phyloP scores from a whole-genome alignment of 805 yeast genomes.

The Suhomyces pyralidae region DNA sequence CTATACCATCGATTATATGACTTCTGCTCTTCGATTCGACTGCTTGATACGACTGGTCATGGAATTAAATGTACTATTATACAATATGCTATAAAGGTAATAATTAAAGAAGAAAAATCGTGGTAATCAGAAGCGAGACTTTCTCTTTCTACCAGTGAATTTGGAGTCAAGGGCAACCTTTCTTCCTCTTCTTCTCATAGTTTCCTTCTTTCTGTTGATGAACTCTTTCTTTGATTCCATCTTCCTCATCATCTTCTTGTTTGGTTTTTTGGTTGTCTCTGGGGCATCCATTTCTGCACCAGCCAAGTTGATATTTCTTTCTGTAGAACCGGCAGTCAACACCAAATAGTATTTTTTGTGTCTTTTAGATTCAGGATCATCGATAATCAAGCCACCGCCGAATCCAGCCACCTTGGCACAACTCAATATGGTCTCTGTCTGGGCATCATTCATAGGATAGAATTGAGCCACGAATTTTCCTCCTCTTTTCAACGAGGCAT shows the following conservation, averaged over 20 bases:
- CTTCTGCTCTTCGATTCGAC: no score
- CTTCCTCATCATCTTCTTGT: slow-evolving; percentile 49
- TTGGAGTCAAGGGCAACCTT: slow-evolving; percentile 85
- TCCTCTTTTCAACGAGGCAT: slow-evolving; percentile 83
- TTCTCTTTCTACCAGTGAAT: slow-evolving; percentile 77
- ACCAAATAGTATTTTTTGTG: slow-evolving; percentile 90
- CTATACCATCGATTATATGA: background rate
- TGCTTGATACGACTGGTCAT: background rate
- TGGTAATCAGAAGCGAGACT: slow-evolving; percentile 33
- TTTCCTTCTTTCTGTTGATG: slow-evolving; percentile 86
- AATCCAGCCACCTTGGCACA: slow-evolving; percentile 95
- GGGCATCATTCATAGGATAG: slow-evolving; percentile 88
- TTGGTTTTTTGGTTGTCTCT: slow-evolving; percentile 37
- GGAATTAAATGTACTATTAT: background rate
- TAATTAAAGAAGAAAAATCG: background rate
- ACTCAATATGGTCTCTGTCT: slow-evolving; percentile 68
- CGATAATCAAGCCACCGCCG: slow-evolving; percentile 92
- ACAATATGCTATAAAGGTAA: background rate
- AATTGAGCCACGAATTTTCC: slow-evolving; percentile 98
- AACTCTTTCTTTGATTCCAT: slow-evolving; percentile 76
- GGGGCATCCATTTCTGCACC: slow-evolving; percentile 81
- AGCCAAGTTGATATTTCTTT: slow-evolving; percentile 67
- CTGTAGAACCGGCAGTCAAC: slow-evolving; percentile 80
- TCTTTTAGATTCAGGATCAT: slow-evolving; percentile 88
- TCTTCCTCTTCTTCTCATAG: slow-evolving; percentile 89